A percentile compares a stretch with the other conserved stretches of the same genome.
Evolutionary conservation across 768 basidiomycete genomes (phyloP).

Genomic region (Leucocoprinus leucothites): DNA sequence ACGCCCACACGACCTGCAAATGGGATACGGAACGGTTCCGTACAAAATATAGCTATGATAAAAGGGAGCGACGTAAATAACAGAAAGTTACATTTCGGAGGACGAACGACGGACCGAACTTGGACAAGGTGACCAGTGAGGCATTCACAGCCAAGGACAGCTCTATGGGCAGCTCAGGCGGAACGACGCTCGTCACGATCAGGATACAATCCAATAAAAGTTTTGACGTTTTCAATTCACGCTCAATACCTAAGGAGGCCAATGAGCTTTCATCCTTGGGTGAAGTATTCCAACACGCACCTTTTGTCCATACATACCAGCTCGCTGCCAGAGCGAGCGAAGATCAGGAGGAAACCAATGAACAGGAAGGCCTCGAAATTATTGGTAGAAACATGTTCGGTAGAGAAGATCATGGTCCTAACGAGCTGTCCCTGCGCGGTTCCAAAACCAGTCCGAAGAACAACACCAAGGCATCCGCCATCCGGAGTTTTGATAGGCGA

Average conservation of each 20-base stretch:
- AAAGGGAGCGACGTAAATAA: not conserved
- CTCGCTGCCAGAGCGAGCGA: constrained; percentile 97
- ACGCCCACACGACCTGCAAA: constrained; percentile 94
- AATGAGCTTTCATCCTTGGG: not conserved
- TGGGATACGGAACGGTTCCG: constrained; percentile 98
- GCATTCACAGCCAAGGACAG: constrained; percentile 94
- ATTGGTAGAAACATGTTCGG: constrained; percentile 95
- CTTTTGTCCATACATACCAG: constrained; percentile 98
- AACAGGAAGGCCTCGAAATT: constrained; percentile 95
- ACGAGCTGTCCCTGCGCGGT: constrained; percentile 97
- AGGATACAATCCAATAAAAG: constrained; percentile 92
- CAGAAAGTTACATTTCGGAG: not conserved
- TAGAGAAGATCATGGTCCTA: constrained; percentile 98
- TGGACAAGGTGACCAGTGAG: constrained; percentile 88
- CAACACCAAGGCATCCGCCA: constrained; percentile 87
- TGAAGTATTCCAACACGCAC: constrained; percentile 35
- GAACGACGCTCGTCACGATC: constrained; percentile 96
- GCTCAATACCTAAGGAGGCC: constrained; percentile 67
- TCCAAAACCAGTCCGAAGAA: constrained; percentile 94
- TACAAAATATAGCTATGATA: constrained; percentile 99
- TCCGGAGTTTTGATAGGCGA: constrained; percentile 73
- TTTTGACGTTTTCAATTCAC: constrained; percentile 92
- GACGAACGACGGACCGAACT: constrained; percentile 80
- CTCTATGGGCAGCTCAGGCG: constrained; percentile 98
- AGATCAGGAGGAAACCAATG: constrained; percentile 96